A percentile compares a stretch with the other conserved stretches of the same genome.
phyloP scores from a whole-genome alignment of 352 stramenopile genomes.

The Phytopythium helicoides region DNA sequence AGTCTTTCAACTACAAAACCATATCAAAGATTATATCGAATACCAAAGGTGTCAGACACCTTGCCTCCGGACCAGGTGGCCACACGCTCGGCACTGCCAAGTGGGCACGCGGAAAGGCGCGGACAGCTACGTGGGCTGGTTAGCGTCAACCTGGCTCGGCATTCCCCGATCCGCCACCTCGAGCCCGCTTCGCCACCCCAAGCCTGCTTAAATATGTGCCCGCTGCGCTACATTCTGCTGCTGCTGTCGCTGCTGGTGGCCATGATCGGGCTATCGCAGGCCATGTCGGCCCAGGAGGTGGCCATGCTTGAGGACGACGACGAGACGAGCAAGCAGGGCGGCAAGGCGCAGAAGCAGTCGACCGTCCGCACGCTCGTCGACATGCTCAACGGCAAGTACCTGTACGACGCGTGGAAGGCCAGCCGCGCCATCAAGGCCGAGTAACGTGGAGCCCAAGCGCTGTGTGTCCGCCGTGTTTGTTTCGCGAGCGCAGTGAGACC shows the following conservation, averaged over 20 bases:
- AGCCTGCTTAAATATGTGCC: constrained; percentile 56
- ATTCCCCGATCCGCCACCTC: constrained; percentile 22
- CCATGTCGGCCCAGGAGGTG: constrained; percentile 70
- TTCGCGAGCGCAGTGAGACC: no score
- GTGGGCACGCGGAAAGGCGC: constrained; percentile 3
- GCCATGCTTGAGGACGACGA: constrained; percentile 49
- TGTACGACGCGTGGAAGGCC: constrained; percentile 81
- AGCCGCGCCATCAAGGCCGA: constrained; percentile 61
- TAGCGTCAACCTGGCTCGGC: background rate
- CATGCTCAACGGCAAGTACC: constrained; percentile 88
- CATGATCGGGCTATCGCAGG: constrained; percentile 80
- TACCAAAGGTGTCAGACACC: constrained; percentile 1
- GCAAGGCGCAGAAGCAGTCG: constrained; percentile 47
- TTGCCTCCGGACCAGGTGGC: background rate
- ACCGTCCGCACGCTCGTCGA: constrained; percentile 74
- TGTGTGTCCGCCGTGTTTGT: constrained; percentile 1
- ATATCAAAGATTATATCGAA: background rate
- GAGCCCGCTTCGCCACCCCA: background rate
- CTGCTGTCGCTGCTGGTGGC: constrained; percentile 81
- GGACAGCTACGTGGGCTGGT: background rate
- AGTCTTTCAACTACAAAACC: background rate
- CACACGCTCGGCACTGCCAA: no score
- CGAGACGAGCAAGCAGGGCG: constrained; percentile 54
- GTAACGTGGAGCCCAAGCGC: constrained; percentile 9
- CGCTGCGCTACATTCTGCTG: constrained; percentile 84